Percentiles rank a stretch among this genome's conserved stretches.
These are phyloP conservation scores for Lentinus tigrinus DNA, from an alignment of 768 basidiomycete species.

Conservation along the genomic window DNA sequence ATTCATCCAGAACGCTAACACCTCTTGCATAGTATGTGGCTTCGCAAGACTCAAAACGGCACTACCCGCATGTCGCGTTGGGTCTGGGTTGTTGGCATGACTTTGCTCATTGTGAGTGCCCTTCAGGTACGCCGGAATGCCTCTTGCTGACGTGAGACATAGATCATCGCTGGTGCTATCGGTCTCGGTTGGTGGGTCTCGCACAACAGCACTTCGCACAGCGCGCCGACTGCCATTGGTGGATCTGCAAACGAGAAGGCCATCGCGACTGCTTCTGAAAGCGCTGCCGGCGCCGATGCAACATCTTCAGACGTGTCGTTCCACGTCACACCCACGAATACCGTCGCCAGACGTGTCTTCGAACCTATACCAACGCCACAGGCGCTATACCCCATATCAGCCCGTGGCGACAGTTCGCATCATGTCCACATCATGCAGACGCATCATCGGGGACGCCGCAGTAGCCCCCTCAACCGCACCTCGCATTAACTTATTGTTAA, in stretches of 20 bases:
- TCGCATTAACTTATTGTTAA: slow-evolving; percentile 12
- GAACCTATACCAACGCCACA: slow-evolving; percentile 23
- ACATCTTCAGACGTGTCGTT: slow-evolving; percentile 24
- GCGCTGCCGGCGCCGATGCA: slow-evolving; percentile 17
- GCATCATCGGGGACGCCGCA: slow-evolving; percentile 15
- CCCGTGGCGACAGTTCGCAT: slow-evolving; percentile 12
- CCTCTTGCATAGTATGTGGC: slow-evolving; percentile 73
- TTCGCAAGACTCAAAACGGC: slow-evolving; percentile 59
- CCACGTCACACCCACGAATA: slow-evolving; percentile 63
- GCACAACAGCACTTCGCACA: slow-evolving; percentile 47
- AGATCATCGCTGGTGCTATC: slow-evolving; percentile 55
- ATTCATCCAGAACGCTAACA: no score
- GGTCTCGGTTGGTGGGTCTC: slow-evolving; percentile 61
- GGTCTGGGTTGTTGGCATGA: slow-evolving; percentile 69
- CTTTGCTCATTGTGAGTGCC: slow-evolving; percentile 44
- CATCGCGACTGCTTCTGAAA: slow-evolving; percentile 5
- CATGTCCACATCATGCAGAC: slow-evolving; percentile 6
- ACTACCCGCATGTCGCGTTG: slow-evolving; percentile 54
- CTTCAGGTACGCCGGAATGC: no score
- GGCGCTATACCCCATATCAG: slow-evolving; percentile 10
- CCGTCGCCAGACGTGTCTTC: slow-evolving; percentile 43
- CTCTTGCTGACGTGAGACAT: neutral
- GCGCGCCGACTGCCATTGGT: slow-evolving; percentile 60
- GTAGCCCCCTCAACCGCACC: slow-evolving; percentile 17
- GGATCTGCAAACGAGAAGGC: slow-evolving; percentile 45